phyloP scores from a whole-genome alignment of 371 early-diverging fungal genomes.

The Mortierella polycephala region DNA sequence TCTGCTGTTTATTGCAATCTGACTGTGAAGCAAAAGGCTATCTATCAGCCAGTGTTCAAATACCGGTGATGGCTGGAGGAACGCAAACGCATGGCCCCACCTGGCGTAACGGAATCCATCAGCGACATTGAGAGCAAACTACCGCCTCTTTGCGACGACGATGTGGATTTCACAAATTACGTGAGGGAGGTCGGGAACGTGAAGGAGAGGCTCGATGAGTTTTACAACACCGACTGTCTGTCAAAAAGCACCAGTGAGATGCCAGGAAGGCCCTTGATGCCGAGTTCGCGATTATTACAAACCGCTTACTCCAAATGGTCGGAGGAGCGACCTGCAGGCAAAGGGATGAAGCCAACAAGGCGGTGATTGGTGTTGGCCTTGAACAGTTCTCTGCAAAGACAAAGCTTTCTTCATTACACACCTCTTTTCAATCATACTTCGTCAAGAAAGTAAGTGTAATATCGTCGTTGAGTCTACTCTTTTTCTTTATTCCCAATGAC shows the following conservation, averaged over 20 bases:
- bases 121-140: background rate
- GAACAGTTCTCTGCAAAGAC: background rate
- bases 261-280: background rate
- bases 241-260: background rate
- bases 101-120: background rate
- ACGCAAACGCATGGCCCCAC: background rate
- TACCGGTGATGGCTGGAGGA: background rate
- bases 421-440: no score
- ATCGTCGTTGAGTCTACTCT: no score
- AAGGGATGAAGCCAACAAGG: background rate
- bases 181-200: no score
- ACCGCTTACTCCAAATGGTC: background rate
- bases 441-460: background rate
- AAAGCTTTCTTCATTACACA: background rate
- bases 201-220: no score
- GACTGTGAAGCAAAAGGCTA: background rate
- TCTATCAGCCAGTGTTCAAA: background rate
- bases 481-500: no score
- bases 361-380: background rate
- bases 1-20: background rate
- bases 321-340: background rate
- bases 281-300: background rate
- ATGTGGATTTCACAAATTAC: background rate
- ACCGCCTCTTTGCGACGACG: background rate
- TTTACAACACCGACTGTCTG: background rate